phyloP scores from a whole-genome alignment of 352 stramenopile genomes.

The Thraustotheca clavata region DNA sequence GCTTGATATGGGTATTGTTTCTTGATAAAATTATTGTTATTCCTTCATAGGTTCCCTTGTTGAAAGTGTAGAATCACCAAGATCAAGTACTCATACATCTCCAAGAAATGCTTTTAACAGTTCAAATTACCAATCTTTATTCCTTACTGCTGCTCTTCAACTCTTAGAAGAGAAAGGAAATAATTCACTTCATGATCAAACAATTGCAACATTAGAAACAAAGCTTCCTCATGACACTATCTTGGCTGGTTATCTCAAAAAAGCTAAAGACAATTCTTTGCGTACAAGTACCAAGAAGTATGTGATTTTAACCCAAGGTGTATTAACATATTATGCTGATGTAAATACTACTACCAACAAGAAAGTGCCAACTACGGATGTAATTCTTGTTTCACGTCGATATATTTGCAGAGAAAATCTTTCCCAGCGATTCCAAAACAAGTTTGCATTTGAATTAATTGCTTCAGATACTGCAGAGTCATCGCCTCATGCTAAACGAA shows the following conservation, averaged over 20 bases:
- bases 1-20: background rate
- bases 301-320: slow-evolving; percentile 5
- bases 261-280: slow-evolving; percentile 21
- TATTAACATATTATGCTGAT: slow-evolving; percentile 7
- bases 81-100: too few species aligned
- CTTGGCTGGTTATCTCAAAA: slow-evolving; percentile 12
- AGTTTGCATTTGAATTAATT: slow-evolving; percentile 18
- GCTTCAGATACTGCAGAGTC: background rate
- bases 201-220: too few species aligned
- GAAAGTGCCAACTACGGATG: background rate
- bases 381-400: background rate
- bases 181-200: background rate
- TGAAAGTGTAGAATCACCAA: background rate
- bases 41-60: background rate
- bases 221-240: slow-evolving; percentile 12
- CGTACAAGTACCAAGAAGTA: slow-evolving; percentile 17
- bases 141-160: slow-evolving; percentile 17
- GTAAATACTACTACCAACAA: background rate
- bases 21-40: background rate
- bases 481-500: too few species aligned
- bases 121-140: slow-evolving; percentile 12
- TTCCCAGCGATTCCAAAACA: slow-evolving; percentile 19
- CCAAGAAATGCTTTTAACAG: too few species aligned
- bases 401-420: slow-evolving; percentile 12
- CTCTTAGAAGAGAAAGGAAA: slow-evolving; percentile 10